A percentile compares a stretch with the other conserved stretches of the same genome.
phyloP scores from a whole-genome alignment of 2,329 filamentous ascomycete species.

The Zasmidium angulare region DNA sequence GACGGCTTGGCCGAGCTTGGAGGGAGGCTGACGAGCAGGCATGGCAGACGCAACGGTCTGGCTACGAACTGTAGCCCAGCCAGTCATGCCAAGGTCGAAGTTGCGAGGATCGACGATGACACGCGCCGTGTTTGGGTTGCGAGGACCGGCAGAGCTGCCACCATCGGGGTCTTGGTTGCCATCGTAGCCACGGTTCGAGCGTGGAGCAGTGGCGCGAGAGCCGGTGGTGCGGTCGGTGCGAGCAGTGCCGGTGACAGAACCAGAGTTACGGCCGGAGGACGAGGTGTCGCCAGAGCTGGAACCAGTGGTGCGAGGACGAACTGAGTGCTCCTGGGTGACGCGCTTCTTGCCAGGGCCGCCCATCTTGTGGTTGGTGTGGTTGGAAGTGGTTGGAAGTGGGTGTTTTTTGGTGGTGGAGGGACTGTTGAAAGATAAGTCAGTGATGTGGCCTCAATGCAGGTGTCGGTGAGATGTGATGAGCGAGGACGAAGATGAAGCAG shows the following conservation, averaged over 20 bases:
- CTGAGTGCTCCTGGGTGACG: conserved; percentile 13
- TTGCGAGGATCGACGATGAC: conserved; percentile 25
- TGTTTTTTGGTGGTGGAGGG: background rate
- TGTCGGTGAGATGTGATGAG: too few relatives aligned
- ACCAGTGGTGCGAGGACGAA: background rate
- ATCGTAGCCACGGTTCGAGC: conserved; percentile 16
- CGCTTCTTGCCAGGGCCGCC: conserved; percentile 18
- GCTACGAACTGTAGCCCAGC: conserved; percentile 32
- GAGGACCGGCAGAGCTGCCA: conserved; percentile 1
- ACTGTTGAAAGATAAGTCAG: too few relatives aligned
- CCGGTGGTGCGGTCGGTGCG: conserved; percentile 12
- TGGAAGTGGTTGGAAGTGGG: background rate
- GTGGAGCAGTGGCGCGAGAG: conserved; percentile 8
- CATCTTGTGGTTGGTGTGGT: conserved; percentile 10
- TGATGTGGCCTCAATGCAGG: too few relatives aligned
- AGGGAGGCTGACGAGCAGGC: conserved; percentile 37
- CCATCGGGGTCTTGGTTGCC: conserved; percentile 21
- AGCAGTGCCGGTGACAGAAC: conserved; percentile 3
- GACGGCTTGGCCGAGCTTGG: conserved; percentile 40
- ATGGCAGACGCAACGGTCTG: conserved; percentile 15
- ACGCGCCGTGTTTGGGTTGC: conserved; percentile 12
- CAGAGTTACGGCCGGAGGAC: conserved; percentile 9
- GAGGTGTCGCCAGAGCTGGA: conserved; percentile 10
- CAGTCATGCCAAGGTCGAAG: conserved; percentile 24
- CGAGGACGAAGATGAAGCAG: too few relatives aligned